phyloP scores from a whole-genome alignment of 345 rosid genomes.

The Sisymbrium altissimum region DNA sequence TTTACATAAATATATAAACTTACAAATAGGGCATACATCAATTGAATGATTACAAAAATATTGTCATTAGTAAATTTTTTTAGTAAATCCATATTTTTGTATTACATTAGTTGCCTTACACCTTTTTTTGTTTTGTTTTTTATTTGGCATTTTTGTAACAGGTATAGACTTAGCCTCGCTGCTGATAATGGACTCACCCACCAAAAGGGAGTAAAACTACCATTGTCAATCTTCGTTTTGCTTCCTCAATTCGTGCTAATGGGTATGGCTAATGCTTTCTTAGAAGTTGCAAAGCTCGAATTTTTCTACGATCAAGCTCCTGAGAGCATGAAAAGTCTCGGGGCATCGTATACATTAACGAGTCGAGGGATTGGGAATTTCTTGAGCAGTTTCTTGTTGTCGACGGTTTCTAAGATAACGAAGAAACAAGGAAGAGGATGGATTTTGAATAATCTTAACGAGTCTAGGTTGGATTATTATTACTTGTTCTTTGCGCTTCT shows the following conservation, averaged over 20 bases:
- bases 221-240: slow-evolving; percentile 56
- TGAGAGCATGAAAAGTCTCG: slow-evolving; percentile 71
- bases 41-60: not conserved
- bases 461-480: slow-evolving; percentile 64
- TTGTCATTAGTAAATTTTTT: too few relatives aligned
- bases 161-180: slow-evolving; percentile 56
- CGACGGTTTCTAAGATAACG: slow-evolving; percentile 45
- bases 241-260: slow-evolving; percentile 72
- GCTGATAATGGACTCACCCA: slow-evolving; percentile 30
- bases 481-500: slow-evolving; percentile 56
- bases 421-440: slow-evolving; percentile 49
- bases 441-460: slow-evolving; percentile 68
- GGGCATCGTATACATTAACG: slow-evolving; percentile 59
- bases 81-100: too few relatives aligned
- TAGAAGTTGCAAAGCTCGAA: slow-evolving; percentile 74
- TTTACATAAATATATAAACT: not conserved
- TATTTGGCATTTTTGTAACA: slow-evolving; percentile 10
- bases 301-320: slow-evolving; percentile 93
- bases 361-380: slow-evolving; percentile 63
- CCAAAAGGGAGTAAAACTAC: slow-evolving; percentile 37
- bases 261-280: slow-evolving; percentile 70
- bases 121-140: not conserved
- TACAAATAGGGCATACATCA: not conserved
- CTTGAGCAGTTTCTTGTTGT: slow-evolving; percentile 59
- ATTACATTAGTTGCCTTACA: not conserved